Evolutionary conservation across 1,284 basidiomycete species (phyloP).

Genomic region (Fomitiporia mediterranea): DNA sequence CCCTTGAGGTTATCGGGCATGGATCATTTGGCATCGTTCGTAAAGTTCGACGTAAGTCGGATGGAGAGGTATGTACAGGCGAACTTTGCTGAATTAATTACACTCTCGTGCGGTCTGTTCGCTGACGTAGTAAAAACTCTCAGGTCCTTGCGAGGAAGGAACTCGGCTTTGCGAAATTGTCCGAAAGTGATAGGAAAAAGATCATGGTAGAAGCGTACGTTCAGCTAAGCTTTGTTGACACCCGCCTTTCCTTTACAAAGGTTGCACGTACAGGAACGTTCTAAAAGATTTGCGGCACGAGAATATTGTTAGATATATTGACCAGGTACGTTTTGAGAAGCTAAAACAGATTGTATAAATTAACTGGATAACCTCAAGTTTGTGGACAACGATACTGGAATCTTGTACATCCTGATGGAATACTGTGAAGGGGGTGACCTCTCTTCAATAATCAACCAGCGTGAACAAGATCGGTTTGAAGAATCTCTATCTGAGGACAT

Average conservation of each 20-base stretch:
- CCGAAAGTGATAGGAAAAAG: conserved; percentile 87
- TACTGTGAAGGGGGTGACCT: conserved; percentile 95
- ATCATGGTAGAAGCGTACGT: conserved; percentile 96
- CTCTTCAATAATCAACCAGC: conserved; percentile 78
- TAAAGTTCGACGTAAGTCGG: conserved; percentile 82
- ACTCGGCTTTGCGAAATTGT: conserved; percentile 94
- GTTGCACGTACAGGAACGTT: conserved; percentile 75
- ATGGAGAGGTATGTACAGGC: conserved; percentile 66
- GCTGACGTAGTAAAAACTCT: neutral
- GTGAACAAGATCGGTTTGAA: conserved; percentile 59
- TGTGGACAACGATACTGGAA: conserved; percentile 86
- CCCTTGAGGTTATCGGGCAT: conserved; percentile 89
- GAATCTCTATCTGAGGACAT: conserved; percentile 83
- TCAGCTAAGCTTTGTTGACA: neutral
- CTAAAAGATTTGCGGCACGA: conserved; percentile 91
- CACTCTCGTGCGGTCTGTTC: neutral
- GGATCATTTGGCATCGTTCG: conserved; percentile 97
- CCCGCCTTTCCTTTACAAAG: neutral
- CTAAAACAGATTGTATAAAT: neutral
- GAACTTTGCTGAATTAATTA: neutral
- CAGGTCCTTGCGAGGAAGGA: conserved; percentile 91
- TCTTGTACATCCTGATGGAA: conserved; percentile 95
- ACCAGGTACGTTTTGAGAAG: conserved; percentile 43
- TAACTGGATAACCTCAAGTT: conserved; percentile 43
- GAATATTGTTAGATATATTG: conserved; percentile 93